A percentile compares a stretch with the other conserved stretches of the same genome.
Conservation (phyloP, 2,329 filamentous ascomycete genomes). For the Mycosphaerelloides madeirae region DNA sequence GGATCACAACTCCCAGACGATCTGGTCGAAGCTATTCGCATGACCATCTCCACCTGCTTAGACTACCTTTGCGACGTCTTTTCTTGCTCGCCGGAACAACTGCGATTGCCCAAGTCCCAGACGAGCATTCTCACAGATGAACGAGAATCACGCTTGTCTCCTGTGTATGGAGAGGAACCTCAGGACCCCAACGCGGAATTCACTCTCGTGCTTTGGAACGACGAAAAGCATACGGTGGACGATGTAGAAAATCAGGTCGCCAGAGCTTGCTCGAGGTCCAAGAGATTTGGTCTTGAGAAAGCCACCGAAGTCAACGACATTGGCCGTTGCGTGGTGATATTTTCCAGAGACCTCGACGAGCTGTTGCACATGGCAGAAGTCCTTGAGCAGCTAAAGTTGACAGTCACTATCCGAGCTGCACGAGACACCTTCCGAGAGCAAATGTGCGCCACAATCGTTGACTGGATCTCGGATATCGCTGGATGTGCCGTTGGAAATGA, state of each 20-base stretch:
- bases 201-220: slow-evolving; percentile 88
- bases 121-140: slow-evolving; percentile 80
- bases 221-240: slow-evolving; percentile 93
- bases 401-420: slow-evolving; percentile 87
- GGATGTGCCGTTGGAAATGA: slow-evolving; percentile 82
- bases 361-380: slow-evolving; percentile 75
- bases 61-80: slow-evolving; percentile 98
- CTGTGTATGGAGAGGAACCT: slow-evolving; percentile 61
- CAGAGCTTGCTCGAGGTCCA: slow-evolving; percentile 73
- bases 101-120: slow-evolving; percentile 77
- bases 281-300: slow-evolving; percentile 63
- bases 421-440: slow-evolving; percentile 95
- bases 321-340: slow-evolving; percentile 79
- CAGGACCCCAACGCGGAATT: slow-evolving; percentile 67
- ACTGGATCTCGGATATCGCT: slow-evolving; percentile 91
- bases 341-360: slow-evolving; percentile 64
- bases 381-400: slow-evolving; percentile 93
- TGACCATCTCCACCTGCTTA: slow-evolving; percentile 78
- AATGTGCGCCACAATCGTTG: slow-evolving; percentile 96
- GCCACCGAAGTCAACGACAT: slow-evolving; percentile 82
- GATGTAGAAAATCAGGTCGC: slow-evolving; percentile 89
- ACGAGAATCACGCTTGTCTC: slow-evolving; percentile 64
- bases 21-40: slow-evolving; percentile 69
- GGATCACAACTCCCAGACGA: slow-evolving; percentile 60
- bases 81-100: slow-evolving; percentile 93